Evolutionary conservation across 352 stramenopile genomes (phyloP), one percentile per base, ranked within the genome.

Genomic region (Pythium grandisporangium): DNA sequence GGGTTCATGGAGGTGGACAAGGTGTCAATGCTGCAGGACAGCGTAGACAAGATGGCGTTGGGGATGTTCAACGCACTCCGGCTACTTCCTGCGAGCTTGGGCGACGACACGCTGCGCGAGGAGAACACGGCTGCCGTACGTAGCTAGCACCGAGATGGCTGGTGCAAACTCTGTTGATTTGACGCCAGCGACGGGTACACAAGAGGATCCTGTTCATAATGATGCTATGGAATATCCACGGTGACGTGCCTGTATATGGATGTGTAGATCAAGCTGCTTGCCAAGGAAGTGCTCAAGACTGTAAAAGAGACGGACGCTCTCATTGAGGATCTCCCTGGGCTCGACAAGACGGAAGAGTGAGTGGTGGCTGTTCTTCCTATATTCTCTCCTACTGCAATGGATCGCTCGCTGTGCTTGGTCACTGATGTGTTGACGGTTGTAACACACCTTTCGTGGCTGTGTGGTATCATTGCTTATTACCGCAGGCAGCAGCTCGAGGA

Each of bases 41-140:
- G 79, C 55, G 70, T 93, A 35, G 79, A 93, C 51, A 77, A 84
- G 47, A 88, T 84, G 77, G 66, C 79, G 57, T 61, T 93, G 23
- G 84, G 74, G 35, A 93, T 93, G 79, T 93, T 93, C 59, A 90
- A 93, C 51, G 79, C 79, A 17, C 58, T 93, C 53, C 76, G 79
- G 4, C 47, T 93, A 29, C 53, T 93, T 24, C 79, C 79, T 11
- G 58, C 70, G 38, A 61, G 49, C n/a, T 47, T 62, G 13, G 61
- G 61, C 42, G 75, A 82, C 21, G 55, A 69, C 33, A 53, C 37
- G 33, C 63, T 57, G 17, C 70, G 53, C 13, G 63, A 84, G 36
- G 75, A 83, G 36, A 79, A 67, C 11, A 70, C 68, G n/a, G 55
- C 58, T 16, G 63, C 71, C 48, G 74, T 87, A 43, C 17, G 53